Evolutionary conservation across 257 asterid species (phyloP).

Genomic region (Przewalskia tangutica): DNA sequence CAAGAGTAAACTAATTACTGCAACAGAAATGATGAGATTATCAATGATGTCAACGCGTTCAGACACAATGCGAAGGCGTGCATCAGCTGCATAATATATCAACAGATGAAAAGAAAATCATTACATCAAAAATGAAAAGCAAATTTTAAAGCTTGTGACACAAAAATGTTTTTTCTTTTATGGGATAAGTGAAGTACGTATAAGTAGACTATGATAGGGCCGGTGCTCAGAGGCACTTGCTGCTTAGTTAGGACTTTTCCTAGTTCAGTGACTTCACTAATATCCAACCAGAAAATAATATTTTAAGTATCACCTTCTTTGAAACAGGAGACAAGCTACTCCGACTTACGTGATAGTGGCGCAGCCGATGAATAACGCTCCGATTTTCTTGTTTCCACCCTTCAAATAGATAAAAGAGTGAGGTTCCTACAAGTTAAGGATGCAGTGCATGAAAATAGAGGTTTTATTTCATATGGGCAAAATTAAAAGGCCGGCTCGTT

Average conservation of each 20-base stretch:
- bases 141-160: slow-evolving; percentile 1
- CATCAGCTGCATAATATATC: slow-evolving; percentile 67
- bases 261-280: neutral
- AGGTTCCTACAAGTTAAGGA: slow-evolving; percentile 72
- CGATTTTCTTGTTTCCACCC: slow-evolving; percentile 98
- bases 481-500: neutral
- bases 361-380: slow-evolving; percentile 99
- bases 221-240: neutral
- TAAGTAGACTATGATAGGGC: neutral
- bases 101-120: slow-evolving; percentile 7
- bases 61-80: slow-evolving; percentile 98
- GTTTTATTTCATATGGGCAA: neutral
- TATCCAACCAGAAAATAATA: slow-evolving; percentile 1
- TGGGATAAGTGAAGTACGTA: neutral
- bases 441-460: slow-evolving; percentile 34
- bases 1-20: slow-evolving; percentile 42
- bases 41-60: slow-evolving; percentile 89
- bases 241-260: neutral
- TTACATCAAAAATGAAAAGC: slow-evolving; percentile 6
- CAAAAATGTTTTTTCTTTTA: neutral
- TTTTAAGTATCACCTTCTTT: neutral
- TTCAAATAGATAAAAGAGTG: slow-evolving; percentile 87
- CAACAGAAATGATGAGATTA: slow-evolving; percentile 74
- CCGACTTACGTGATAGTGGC: slow-evolving; percentile 86
- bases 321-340: neutral